Evolutionary conservation across 306 rosid genomes (phyloP), one percentile per base, ranked within the genome.

Genomic region (Malus sieversii): DNA sequence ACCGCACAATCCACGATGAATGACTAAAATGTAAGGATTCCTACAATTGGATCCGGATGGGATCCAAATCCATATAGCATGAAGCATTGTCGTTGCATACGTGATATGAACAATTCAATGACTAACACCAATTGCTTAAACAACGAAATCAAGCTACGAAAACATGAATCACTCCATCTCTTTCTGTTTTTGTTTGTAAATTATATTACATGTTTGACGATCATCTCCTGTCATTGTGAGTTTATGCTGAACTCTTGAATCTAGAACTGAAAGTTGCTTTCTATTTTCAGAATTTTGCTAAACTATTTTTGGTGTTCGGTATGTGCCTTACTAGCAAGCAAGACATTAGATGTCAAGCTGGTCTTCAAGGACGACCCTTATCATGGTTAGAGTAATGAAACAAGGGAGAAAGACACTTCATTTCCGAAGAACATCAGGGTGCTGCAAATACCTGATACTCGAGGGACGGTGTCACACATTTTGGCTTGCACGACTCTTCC

Each of bases 401-500:
- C 27, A 58, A 9, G 63, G 63, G 63, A n/a, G 23, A 58, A 58
- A n/a, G 63, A 58, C 63, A 58, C 29, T 58, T 58, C 29, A 58
- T 58, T 58, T 0, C 11, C 27, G 4, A 22, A 58, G 1, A 9
- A 10, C 63, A 58, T 58, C 9, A 58, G 14, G 63, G 27, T 60
- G 10, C 12, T 25, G 66, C 25, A 32, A 33, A 72, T 78, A 92
- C 99, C 99, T 95, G 97, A 77, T 90, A 92, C 72, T 86, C 82
- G 72, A 92, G 86, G 14, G 89, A 82, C 40, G 96, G 89, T 74
- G 89, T 92, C 81, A 95, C 99, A 86, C 99, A 95, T 84, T 95
- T 95, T 1, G 99, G 97, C 81, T 92, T 89, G 93, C 99, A 95
- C 71, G 84, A 80, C 59, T 92, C 93, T 84, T 95, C 97, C 45